Evolutionary conservation across 2,329 filamentous ascomycete genomes (phyloP).

Genomic region (Trichoderma cornu-damae): DNA sequence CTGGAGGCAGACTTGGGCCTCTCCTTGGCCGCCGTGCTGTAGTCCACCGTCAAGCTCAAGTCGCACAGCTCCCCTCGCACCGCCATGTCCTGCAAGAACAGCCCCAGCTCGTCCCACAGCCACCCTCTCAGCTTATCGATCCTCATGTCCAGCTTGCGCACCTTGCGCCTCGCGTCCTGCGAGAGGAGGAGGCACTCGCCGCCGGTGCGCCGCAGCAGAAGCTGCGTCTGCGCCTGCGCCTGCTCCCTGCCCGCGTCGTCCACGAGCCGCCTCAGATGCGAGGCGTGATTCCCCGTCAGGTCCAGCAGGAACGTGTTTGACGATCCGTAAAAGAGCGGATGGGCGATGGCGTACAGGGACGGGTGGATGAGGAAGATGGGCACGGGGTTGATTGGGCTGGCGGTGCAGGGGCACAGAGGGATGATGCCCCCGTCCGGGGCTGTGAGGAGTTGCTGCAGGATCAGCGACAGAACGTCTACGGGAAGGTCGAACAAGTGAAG

Average conservation of each 20-base stretch:
- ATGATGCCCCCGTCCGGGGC: conserved; percentile 22
- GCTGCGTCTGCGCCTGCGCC: neutral
- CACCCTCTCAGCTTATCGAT: conserved; percentile 32
- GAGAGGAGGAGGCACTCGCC: conserved; percentile 23
- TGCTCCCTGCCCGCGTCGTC: conserved; percentile 19
- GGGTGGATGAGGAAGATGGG: conserved; percentile 32
- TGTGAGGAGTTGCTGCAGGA: conserved; percentile 30
- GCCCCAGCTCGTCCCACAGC: conserved; percentile 28
- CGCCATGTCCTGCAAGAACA: conserved; percentile 31
- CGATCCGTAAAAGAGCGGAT: conserved; percentile 30
- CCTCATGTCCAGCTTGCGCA: conserved; percentile 28
- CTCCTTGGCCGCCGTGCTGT: neutral
- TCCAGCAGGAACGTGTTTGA: conserved; percentile 31
- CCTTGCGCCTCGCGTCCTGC: conserved; percentile 25
- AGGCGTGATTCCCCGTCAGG: conserved; percentile 26
- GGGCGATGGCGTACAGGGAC: conserved; percentile 30
- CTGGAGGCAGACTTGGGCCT: conserved; percentile 16
- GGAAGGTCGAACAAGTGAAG: conserved; percentile 33
- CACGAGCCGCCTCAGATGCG: conserved; percentile 27
- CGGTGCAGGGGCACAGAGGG: conserved; percentile 29
- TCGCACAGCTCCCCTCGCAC: conserved; percentile 30
- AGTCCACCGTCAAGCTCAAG: conserved; percentile 19
- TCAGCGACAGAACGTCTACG: conserved; percentile 31
- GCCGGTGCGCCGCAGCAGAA: conserved; percentile 1
- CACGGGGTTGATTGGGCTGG: conserved; percentile 24